Conservation (phyloP, 1,284 basidiomycete genomes). For the Pseudozyma pruni region DNA sequence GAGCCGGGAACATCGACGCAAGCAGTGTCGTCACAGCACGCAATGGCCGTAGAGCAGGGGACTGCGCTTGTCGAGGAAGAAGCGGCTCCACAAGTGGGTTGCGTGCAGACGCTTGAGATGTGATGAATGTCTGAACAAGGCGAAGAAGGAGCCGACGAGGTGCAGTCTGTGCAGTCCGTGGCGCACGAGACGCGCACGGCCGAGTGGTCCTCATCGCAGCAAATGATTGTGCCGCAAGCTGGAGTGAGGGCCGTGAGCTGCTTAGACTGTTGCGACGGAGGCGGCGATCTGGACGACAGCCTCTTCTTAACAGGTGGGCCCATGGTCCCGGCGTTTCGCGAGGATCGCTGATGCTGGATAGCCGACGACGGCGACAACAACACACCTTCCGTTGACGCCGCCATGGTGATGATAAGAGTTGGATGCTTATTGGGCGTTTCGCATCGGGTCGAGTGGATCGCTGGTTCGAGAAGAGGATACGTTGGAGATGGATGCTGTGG, state of each 20-base stretch:
- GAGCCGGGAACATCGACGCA: constrained; percentile 19
- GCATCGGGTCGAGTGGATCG: not conserved
- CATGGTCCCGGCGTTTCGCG: not conserved
- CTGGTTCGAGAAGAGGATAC: not conserved
- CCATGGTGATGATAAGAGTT: constrained; percentile 7
- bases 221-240: constrained; percentile 20
- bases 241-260: not conserved
- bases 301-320: not conserved
- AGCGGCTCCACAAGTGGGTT: constrained; percentile 33
- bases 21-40: constrained; percentile 26
- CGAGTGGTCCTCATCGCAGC: constrained; percentile 30
- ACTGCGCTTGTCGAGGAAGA: constrained; percentile 16
- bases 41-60: constrained; percentile 14
- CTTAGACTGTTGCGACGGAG: not conserved
- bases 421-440: not conserved
- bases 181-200: constrained; percentile 6
- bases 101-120: constrained; percentile 35
- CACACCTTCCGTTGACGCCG: constrained; percentile 21
- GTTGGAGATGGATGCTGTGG: too few species aligned
- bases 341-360: not conserved
- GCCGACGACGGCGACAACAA: constrained; percentile 11
- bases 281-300: not conserved
- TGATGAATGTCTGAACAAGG: constrained; percentile 37
- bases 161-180: constrained; percentile 18
- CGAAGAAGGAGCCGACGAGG: constrained; percentile 16